Evolutionary conservation across 2,329 filamentous ascomycete species (phyloP), one percentile per base, ranked within the genome.

Genomic region (Penicillium sumatraense): DNA sequence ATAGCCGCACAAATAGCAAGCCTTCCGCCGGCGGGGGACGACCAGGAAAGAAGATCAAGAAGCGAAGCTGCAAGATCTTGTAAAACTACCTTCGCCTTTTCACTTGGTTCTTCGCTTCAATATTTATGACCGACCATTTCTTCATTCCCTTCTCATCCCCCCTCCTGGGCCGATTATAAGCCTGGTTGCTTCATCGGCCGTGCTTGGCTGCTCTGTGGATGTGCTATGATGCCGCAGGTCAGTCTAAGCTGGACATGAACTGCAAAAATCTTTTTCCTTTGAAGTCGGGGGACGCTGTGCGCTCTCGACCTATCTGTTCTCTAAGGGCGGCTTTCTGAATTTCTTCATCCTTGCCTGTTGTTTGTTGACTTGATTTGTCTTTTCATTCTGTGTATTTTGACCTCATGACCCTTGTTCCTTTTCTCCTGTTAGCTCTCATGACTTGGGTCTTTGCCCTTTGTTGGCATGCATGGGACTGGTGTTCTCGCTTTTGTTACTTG

Each of bases 31-130:
- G 73, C 61, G 72, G 71, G 27, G 67, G 70, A 36, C 69, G 66
- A 54, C 56, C 67, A 53, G 70, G 71, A 31, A 82, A 81, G 78
- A 91, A 87, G 82, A 88, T 88, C 81, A 95, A 91, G 86, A 92
- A 90, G 84, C 87, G 88, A 80, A 89, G 84, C 75, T 96, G 91
- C 81, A 86, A 84, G 73, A 85, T 93, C 75, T 81, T 96, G 71
- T 96, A 81, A 85, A 42, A 72, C 53, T 20, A 26, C 20, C 8
- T 23, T 9, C 11, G 16, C 21, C 40, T 51, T 55, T 48, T 49
- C 51, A 49, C 47, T 50, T 50, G 26, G 49, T 48, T 42, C 58
- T 44, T 50, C 44, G 46, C 16, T 44, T 53, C 27, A n/a, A n/a
- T n/a, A 56, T 60, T 57, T 46, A 51, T 58, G 36, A 45, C 45